Evolutionary conservation across 164 flowering plant genomes (phyloP).

Genomic region (Aristolochia contorta): DNA sequence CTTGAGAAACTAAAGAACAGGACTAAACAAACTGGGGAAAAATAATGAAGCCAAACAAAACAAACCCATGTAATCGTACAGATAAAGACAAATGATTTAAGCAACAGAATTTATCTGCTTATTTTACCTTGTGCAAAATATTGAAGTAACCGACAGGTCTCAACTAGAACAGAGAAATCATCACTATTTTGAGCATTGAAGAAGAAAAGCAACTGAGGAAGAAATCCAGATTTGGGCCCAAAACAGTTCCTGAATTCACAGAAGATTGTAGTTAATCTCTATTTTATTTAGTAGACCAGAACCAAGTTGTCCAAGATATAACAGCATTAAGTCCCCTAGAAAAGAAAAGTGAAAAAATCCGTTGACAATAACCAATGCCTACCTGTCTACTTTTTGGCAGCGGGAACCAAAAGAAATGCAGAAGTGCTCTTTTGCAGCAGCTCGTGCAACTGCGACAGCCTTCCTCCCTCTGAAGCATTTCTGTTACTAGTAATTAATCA

Average conservation of each 20-base stretch:
- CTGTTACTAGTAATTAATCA: slow-evolving; percentile 38
- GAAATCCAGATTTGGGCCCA: slow-evolving; percentile 66
- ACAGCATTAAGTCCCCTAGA: too few relatives aligned
- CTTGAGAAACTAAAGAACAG: too few relatives aligned
- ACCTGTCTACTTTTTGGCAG: slow-evolving; percentile 78
- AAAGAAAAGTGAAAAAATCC: background rate
- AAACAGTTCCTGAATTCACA: slow-evolving; percentile 49
- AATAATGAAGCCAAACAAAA: too few relatives aligned
- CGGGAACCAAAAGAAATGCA: slow-evolving; percentile 44
- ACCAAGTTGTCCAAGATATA: background rate
- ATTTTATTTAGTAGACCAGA: background rate
- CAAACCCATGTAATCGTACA: too few relatives aligned
- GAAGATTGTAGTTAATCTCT: background rate
- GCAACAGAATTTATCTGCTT: too few relatives aligned
- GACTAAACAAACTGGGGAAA: too few relatives aligned
- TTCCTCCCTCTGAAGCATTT: slow-evolving; percentile 91
- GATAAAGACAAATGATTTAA: too few relatives aligned
- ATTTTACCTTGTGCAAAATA: slow-evolving; percentile 30
- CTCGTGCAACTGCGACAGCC: slow-evolving; percentile 51
- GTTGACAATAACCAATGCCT: background rate
- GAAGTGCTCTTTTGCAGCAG: slow-evolving; percentile 55
- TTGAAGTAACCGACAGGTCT: slow-evolving; percentile 56
- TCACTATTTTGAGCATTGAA: slow-evolving; percentile 44
- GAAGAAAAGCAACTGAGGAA: slow-evolving; percentile 72
- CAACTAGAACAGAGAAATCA: slow-evolving; percentile 64